Percentiles rank a stretch among this genome's conserved stretches.
phyloP scores from a whole-genome alignment of 2,329 filamentous ascomycete species.

The Colletotrichum australisinense region DNA sequence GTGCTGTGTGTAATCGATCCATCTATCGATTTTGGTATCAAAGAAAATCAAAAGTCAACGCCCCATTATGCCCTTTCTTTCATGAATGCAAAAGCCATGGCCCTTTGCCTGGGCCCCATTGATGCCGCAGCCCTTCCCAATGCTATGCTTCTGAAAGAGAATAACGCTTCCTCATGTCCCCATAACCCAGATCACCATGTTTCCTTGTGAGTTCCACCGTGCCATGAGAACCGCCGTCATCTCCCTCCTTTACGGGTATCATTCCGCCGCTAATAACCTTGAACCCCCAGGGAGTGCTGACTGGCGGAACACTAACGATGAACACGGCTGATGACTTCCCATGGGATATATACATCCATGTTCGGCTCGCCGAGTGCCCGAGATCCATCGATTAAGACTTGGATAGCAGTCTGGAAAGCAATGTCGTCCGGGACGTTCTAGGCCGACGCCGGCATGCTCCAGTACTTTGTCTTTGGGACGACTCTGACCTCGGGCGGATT shows the following conservation, averaged over 20 bases:
- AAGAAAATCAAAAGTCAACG: not conserved
- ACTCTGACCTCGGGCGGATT: constrained; percentile 7
- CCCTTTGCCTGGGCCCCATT: not conserved
- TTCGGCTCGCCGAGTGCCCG: not conserved
- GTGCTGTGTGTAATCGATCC: not conserved
- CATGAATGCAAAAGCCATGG: not conserved
- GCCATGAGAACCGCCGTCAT: not conserved
- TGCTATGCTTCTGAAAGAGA: not conserved
- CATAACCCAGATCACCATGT: too few relatives aligned
- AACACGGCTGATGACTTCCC: too few relatives aligned
- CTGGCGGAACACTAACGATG: too few relatives aligned
- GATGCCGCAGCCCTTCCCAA: not conserved
- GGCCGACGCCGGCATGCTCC: not conserved
- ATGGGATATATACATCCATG: too few relatives aligned
- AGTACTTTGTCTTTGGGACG: constrained; percentile 23
- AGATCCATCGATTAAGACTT: not conserved
- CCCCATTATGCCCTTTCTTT: not conserved
- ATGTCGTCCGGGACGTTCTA: not conserved
- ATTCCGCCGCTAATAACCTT: too few relatives aligned
- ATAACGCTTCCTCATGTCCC: too few relatives aligned
- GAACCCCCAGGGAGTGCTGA: too few relatives aligned
- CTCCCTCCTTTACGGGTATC: not conserved
- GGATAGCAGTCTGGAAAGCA: too few relatives aligned
- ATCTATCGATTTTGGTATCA: not conserved
- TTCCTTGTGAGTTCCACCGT: not conserved